Evolutionary conservation across 768 basidiomycete species (phyloP).

Genomic region (Mycena crocata): DNA sequence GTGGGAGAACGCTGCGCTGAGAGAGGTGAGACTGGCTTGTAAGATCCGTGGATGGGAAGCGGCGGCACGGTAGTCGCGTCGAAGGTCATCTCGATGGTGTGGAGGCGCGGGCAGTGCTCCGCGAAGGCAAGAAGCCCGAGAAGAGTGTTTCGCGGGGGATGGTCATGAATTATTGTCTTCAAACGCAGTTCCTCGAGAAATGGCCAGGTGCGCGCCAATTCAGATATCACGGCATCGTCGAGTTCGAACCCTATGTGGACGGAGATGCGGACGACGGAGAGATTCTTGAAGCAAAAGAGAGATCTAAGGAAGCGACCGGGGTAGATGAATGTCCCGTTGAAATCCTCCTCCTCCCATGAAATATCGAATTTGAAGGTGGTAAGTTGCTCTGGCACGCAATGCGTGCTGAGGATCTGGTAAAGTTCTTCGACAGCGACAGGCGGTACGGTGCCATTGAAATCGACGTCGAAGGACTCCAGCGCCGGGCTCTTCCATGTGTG

Average conservation of each 20-base stretch:
- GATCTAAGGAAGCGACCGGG: not conserved
- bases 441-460: not conserved
- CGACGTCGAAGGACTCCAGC: not conserved
- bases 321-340: not conserved
- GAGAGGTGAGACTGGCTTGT: not conserved
- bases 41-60: not conserved
- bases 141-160: not conserved
- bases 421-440: not conserved
- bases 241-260: not conserved
- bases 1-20: not conserved
- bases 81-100: not conserved
- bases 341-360: too few relatives aligned
- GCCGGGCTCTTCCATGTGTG: not conserved
- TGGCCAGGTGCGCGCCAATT: constrained; percentile 8
- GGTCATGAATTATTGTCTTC: not conserved
- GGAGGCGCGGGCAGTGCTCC: not conserved
- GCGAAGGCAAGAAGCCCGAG: not conserved
- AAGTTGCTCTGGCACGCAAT: not conserved
- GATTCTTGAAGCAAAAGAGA: not conserved
- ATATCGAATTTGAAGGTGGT: not conserved
- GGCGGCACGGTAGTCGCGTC: not conserved
- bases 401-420: not conserved
- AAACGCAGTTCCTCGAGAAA: not conserved
- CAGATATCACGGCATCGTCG: not conserved
- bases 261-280: not conserved